Percentiles rank a stretch among this genome's conserved stretches.
Evolutionary conservation across 345 rosid species (phyloP).

Genomic region (Acer yangbiense): DNA sequence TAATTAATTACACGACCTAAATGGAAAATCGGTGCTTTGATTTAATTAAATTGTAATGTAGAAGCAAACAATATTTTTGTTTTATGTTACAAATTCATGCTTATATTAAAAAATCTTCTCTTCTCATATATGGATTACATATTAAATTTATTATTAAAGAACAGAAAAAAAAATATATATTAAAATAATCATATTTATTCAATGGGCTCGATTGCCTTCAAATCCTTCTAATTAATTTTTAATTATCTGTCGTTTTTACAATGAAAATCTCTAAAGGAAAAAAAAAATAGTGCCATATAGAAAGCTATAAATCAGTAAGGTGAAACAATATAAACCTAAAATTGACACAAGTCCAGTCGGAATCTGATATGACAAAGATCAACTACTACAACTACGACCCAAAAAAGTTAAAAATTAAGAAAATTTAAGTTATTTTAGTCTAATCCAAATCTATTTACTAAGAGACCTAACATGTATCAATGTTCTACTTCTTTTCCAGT

Average conservation of each 20-base stretch:
- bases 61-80: conserved; percentile 8
- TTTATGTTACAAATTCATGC: background rate
- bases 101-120: background rate
- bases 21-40: conserved; percentile 9
- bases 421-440: no score
- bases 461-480: background rate
- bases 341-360: no score
- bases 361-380: no score
- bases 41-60: background rate
- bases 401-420: no score
- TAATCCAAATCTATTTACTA: background rate
- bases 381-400: no score
- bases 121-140: background rate
- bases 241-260: background rate
- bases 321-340: no score
- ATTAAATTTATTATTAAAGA: background rate
- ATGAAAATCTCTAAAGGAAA: background rate
- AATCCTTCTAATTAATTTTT: background rate
- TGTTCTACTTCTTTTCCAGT: conserved; percentile 6
- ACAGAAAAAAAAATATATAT: no score
- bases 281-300: no score
- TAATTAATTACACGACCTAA: no score
- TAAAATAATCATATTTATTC: background rate
- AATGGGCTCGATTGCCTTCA: background rate
- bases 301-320: no score